A percentile compares a stretch with the other conserved stretches of the same genome.
Evolutionary conservation across 164 flowering plant species (phyloP).

Genomic region (Aristolochia californica): DNA sequence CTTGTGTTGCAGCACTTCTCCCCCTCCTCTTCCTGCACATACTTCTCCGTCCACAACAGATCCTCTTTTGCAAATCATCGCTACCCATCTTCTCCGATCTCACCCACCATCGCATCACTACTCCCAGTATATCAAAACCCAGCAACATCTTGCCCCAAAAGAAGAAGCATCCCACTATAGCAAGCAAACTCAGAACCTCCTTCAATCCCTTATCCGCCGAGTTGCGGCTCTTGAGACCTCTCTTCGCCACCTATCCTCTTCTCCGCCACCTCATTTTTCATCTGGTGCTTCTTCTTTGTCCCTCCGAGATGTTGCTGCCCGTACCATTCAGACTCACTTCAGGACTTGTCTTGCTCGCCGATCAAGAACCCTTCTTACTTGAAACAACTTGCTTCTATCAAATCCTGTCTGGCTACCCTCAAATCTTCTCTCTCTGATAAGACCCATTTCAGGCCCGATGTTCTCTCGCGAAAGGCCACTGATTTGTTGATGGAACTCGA

Average conservation of each 20-base stretch:
- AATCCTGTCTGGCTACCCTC: conserved; percentile 40
- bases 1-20: conserved; percentile 8
- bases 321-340: conserved; percentile 71
- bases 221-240: conserved; percentile 14
- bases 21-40: conserved; percentile 7
- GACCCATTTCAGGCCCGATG: conserved; percentile 15
- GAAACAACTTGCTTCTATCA: conserved; percentile 57
- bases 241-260: conserved; percentile 4
- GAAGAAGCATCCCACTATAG: conserved; percentile 6
- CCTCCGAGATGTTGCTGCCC: conserved; percentile 64
- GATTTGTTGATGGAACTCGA: conserved; percentile 56
- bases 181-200: conserved; percentile 13
- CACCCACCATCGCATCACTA: conserved; percentile 13
- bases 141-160: conserved; percentile 4
- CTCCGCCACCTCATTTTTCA: conserved; percentile 5
- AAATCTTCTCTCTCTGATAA: conserved; percentile 35
- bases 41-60: conserved; percentile 17
- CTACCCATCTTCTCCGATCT: conserved; percentile 31
- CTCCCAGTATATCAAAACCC: conserved; percentile 11
- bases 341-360: conserved; percentile 70
- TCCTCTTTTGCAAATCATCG: conserved; percentile 31
- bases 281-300: conserved; percentile 15
- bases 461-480: conserved; percentile 24
- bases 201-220: conserved; percentile 47
- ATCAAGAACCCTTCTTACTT: conserved; percentile 60